A percentile compares a stretch with the other conserved stretches of the same genome.
These are phyloP conservation scores for Poteriospumella lacustris DNA, from an alignment of 108 stramenopile species.

Conservation along the genomic window DNA sequence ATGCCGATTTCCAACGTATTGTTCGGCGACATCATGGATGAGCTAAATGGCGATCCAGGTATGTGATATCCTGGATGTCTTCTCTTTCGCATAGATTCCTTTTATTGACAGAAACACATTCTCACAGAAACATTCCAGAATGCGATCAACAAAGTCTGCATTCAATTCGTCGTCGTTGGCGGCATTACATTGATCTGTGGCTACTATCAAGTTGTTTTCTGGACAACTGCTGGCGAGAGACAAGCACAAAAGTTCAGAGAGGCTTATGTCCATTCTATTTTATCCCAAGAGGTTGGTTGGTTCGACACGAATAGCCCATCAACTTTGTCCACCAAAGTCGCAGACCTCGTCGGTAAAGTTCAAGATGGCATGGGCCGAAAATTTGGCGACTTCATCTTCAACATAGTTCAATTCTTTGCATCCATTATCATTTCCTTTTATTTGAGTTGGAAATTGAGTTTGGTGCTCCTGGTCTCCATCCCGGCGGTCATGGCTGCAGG, in stretches of 20 bases:
- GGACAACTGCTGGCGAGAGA: too few relatives aligned
- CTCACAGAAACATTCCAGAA: background rate
- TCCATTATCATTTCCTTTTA: constrained; percentile 62
- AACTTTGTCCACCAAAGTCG: too few relatives aligned
- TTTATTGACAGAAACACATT: too few relatives aligned
- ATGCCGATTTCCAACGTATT: too few relatives aligned
- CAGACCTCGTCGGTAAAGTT: constrained; percentile 66
- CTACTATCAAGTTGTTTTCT: background rate
- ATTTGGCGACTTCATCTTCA: constrained; percentile 55
- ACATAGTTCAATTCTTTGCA: constrained; percentile 46
- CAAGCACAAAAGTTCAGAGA: too few relatives aligned
- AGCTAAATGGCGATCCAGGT: too few relatives aligned
- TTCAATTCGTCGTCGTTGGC: background rate
- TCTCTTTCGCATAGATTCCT: too few relatives aligned
- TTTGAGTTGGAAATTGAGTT: constrained; percentile 56
- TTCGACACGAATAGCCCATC: constrained; percentile 70
- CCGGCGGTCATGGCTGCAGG: constrained; percentile 55
- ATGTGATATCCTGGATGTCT: too few relatives aligned
- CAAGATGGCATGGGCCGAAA: constrained; percentile 56
- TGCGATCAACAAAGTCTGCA: background rate
- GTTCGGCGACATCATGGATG: too few relatives aligned
- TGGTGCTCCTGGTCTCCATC: constrained; percentile 54
- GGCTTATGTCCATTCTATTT: constrained; percentile 50
- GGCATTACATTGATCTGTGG: background rate
- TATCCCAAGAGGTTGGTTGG: constrained; percentile 71